A percentile compares a stretch with the other conserved stretches of the same genome.
Conservation (phyloP, 208 protist species). For the Trichomonas vaginalis region DNA sequence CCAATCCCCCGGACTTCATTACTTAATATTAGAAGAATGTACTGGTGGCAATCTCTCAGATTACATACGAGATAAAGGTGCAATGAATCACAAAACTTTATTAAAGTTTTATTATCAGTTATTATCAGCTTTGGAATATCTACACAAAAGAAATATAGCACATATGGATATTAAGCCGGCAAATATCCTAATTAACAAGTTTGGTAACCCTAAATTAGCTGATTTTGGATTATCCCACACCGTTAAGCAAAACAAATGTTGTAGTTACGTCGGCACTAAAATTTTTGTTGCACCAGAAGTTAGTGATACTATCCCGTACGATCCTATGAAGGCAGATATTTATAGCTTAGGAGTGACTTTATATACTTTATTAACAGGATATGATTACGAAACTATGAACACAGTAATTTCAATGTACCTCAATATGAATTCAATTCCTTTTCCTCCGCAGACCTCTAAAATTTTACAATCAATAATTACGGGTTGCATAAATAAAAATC, state of each 20-base stretch:
- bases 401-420: not conserved
- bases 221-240: not conserved
- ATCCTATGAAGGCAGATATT: not conserved
- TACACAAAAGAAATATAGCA: not conserved
- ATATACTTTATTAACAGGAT: not conserved
- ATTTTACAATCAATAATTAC: not conserved
- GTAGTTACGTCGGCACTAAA: not conserved
- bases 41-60: not conserved
- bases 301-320: not conserved
- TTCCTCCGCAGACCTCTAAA: not conserved
- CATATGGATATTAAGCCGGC: not conserved
- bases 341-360: not conserved
- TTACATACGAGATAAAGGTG: not conserved
- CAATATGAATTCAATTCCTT: not conserved
- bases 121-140: not conserved
- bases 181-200: not conserved
- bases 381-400: not conserved
- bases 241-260: not conserved
- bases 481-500: not conserved
- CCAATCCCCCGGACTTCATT: not conserved
- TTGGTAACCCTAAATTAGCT: not conserved
- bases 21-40: not conserved
- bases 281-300: not conserved
- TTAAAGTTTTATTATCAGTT: not conserved
- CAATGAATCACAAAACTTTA: not conserved